These are phyloP conservation scores for Penicillium ochrochloron DNA, from an alignment of 495 filamentous ascomycete species.

Conservation along the genomic window DNA sequence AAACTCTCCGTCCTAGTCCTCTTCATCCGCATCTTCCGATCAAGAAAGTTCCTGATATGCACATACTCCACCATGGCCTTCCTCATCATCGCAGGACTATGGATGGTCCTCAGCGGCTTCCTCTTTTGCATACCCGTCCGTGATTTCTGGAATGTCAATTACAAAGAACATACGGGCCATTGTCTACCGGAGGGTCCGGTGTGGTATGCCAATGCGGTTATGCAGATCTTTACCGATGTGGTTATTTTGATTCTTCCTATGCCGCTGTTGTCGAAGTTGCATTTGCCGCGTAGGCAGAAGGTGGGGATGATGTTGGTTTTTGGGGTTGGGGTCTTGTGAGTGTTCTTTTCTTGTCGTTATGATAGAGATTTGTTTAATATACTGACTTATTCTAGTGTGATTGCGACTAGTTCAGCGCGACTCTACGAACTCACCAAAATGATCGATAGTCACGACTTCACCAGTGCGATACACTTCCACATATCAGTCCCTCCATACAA, in stretches of 20 bases:
- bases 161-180: neutral
- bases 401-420: constrained; percentile 42
- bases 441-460: constrained; percentile 23
- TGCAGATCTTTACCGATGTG: constrained; percentile 55
- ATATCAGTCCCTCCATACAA: neutral
- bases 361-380: neutral
- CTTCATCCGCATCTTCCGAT: constrained; percentile 46
- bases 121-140: constrained; percentile 45
- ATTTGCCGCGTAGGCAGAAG: constrained; percentile 48
- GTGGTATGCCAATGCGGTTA: constrained; percentile 47
- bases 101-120: constrained; percentile 44
- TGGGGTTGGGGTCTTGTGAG: constrained; percentile 55
- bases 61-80: constrained; percentile 37
- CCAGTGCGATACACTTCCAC: constrained; percentile 23
- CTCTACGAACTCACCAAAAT: constrained; percentile 30
- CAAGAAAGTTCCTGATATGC: constrained; percentile 31
- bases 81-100: constrained; percentile 40
- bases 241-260: constrained; percentile 54
- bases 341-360: constrained; percentile 2
- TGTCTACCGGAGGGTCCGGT: constrained; percentile 43
- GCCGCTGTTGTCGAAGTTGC: constrained; percentile 42
- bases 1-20: constrained; percentile 50
- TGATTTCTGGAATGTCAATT: constrained; percentile 32
- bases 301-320: constrained; percentile 48
- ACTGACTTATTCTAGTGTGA: constrained; percentile 34